These are phyloP conservation scores for Prillingera fragicola DNA, from an alignment of 1,284 basidiomycete genomes.

Conservation along the genomic window DNA sequence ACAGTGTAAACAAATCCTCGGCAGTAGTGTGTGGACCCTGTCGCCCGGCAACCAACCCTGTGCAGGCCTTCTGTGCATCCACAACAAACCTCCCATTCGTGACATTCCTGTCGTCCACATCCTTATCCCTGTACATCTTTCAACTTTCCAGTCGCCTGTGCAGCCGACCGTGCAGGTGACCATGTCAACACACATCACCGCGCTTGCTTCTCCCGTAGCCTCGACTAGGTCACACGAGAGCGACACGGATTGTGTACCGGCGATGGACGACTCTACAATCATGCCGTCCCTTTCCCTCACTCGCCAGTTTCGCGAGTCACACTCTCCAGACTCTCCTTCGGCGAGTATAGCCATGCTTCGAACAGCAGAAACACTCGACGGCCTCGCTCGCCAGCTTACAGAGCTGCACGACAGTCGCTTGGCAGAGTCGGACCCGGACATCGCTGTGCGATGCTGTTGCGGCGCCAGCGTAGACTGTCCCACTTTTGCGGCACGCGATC, in stretches of 20 bases:
- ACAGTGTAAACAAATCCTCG: too few relatives aligned
- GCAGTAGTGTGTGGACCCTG: too few relatives aligned
- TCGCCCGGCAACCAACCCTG: too few relatives aligned
- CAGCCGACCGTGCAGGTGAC: too few relatives aligned
- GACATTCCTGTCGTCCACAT: too few relatives aligned
- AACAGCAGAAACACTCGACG: slow-evolving; percentile 40
- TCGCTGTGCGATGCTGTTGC: slow-evolving; percentile 28
- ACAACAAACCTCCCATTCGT: too few relatives aligned
- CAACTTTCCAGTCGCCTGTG: too few relatives aligned
- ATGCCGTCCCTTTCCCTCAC: background rate
- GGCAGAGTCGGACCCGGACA: slow-evolving; percentile 12
- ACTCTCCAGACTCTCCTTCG: slow-evolving; percentile 26
- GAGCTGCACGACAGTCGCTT: slow-evolving; percentile 23
- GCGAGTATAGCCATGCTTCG: slow-evolving; percentile 29
- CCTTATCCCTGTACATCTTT: too few relatives aligned
- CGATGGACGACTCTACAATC: background rate
- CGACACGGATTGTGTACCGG: background rate
- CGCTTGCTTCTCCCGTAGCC: too few relatives aligned
- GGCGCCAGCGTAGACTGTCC: slow-evolving; percentile 18
- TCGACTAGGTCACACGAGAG: too few relatives aligned
- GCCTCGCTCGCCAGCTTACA: slow-evolving; percentile 32
- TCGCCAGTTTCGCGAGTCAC: background rate
- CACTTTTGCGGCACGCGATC: slow-evolving; percentile 58
- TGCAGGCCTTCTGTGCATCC: too few relatives aligned
- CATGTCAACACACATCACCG: too few relatives aligned